Base-by-base conservation (phyloP, 2,329 filamentous ascomycete genomes). In the Talaromyces albobiverticillius region DNA sequence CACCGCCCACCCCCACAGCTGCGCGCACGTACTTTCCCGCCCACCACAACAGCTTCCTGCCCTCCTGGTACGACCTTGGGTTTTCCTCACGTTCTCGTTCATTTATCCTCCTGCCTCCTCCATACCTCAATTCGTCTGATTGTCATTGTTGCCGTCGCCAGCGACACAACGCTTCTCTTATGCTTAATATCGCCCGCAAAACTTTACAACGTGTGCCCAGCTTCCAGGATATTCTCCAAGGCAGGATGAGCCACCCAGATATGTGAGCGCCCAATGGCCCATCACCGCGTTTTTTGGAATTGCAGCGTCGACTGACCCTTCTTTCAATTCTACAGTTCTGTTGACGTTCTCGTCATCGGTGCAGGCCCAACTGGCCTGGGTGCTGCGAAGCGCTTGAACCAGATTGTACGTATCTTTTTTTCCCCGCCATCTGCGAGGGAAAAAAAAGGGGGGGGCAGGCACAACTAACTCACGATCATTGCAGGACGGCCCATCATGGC, bases 271-370 rank as follows among this genome's bases (percentile, higher is more conserved):
- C 58, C n/a, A 20, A 43, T 38, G 29, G 25, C 42, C 36, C 47
- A 23, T 23, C 46, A 46, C 25, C 42, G 34, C 48, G 8, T 34
- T 29, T 16, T 36, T 23, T n/a, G n/a, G n/a, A n/a, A n/a, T 22
- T 13, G 20, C 45, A 20, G 10, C 18, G 36, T 43, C 16, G 61
- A 16, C 49, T 56, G 38, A 66, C 43, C 20, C 40, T 61, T 49
- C 32, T n/a, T 49, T 48, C 43, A 46, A 50, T 13, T 38, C 46
- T 51, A 60, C 74, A 95, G 91, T 75, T 87, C 90, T 69, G 90
- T 97, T 73, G 94, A 99, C 78, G 88, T 99, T 65, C 90, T 99
- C 71, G 86, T 99, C 76, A 96, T 97, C 79, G 94, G 94, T 71
- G 93, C 93, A 77, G 94, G 94, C 71, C 94, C 94, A 67, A 97